Conservation (phyloP, 1,284 basidiomycete species). For the Porodaedalea pini region DNA sequence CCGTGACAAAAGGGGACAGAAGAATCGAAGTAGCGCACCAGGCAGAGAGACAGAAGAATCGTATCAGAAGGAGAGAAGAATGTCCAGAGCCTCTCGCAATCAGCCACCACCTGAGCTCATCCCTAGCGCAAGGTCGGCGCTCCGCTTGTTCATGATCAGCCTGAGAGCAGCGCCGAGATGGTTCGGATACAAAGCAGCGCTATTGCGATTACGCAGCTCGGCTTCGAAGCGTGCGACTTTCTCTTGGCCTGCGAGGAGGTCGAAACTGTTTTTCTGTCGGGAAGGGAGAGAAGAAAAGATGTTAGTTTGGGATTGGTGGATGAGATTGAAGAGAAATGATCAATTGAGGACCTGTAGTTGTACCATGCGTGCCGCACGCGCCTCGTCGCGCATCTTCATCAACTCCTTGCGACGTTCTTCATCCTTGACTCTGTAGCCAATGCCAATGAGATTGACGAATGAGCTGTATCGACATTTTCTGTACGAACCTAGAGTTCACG, state of each 20-base stretch:
- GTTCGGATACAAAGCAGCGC: slow-evolving; percentile 62
- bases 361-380: slow-evolving; percentile 50
- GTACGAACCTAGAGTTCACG: slow-evolving; percentile 33
- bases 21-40: too few relatives aligned
- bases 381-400: slow-evolving; percentile 68
- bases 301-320: neutral
- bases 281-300: neutral
- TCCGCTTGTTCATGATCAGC: neutral
- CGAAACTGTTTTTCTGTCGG: slow-evolving; percentile 56
- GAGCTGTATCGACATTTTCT: neutral
- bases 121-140: neutral
- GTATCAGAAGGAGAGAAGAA: too few relatives aligned
- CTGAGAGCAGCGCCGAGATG: slow-evolving; percentile 40
- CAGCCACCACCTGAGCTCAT: too few relatives aligned
- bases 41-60: too few relatives aligned
- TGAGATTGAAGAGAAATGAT: slow-evolving; percentile 2
- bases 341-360: slow-evolving; percentile 42
- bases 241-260: slow-evolving; percentile 65
- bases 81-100: too few relatives aligned
- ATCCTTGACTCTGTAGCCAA: slow-evolving; percentile 51
- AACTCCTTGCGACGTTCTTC: slow-evolving; percentile 67
- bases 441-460: neutral
- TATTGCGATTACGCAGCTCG: slow-evolving; percentile 42
- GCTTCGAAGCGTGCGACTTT: slow-evolving; percentile 68
- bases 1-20: too few relatives aligned